Conservation (phyloP, 2,329 filamentous ascomycete genomes). For the Lecanicillium sp. region DNA sequence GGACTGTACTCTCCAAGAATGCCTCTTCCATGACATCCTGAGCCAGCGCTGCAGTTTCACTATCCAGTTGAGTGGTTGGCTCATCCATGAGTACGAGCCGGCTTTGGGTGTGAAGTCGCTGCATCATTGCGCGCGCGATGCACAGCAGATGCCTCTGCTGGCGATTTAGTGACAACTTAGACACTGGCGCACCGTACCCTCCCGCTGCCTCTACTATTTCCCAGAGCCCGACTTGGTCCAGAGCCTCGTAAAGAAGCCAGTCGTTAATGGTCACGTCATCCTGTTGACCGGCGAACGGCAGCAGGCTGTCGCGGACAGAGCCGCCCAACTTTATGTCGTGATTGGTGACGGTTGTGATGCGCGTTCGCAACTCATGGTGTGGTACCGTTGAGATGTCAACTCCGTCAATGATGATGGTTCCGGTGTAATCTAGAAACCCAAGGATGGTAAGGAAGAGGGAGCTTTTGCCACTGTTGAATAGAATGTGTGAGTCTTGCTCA, state of each 20-base stretch:
- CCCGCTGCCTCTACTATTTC: neutral
- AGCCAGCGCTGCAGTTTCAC: too few species aligned
- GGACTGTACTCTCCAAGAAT: too few species aligned
- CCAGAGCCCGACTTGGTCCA: neutral
- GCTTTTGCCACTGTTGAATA: neutral
- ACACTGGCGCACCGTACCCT: too few species aligned
- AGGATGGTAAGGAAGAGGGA: conserved; percentile 1
- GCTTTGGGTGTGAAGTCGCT: too few species aligned
- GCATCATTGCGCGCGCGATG: too few species aligned
- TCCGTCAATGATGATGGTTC: neutral
- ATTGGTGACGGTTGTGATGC: neutral
- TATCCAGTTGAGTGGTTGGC: too few species aligned
- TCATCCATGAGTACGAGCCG: too few species aligned
- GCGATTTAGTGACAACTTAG: too few species aligned
- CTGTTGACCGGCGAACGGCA: neutral
- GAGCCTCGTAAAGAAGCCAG: neutral
- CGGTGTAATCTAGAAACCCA: neutral
- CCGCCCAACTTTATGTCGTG: neutral
- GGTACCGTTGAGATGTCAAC: neutral
- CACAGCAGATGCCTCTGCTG: too few species aligned
- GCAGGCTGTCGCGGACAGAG: neutral
- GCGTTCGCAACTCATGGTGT: neutral
- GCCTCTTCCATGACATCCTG: too few species aligned
- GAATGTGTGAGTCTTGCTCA: neutral
- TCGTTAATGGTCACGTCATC: neutral